Evolutionary conservation across 768 basidiomycete genomes (phyloP).

Genomic region (Mycena haematopus): DNA sequence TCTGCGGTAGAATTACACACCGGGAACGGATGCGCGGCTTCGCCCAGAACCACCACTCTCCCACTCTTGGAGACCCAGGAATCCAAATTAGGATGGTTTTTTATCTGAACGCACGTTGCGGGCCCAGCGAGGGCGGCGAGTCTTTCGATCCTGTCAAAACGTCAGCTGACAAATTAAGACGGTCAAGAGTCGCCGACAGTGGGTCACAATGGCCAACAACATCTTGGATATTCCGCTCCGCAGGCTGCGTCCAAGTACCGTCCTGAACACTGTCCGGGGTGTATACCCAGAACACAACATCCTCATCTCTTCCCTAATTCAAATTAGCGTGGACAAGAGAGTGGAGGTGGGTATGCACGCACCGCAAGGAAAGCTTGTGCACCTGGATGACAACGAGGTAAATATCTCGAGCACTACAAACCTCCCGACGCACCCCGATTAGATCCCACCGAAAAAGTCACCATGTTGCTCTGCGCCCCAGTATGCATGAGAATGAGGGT

Average conservation of each 20-base stretch:
- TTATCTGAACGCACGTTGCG: slow-evolving; percentile 7
- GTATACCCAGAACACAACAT: slow-evolving; percentile 12
- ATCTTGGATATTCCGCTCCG: background rate
- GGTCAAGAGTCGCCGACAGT: background rate
- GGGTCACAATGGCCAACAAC: slow-evolving; percentile 7
- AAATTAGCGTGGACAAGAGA: too few relatives aligned
- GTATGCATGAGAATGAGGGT: background rate
- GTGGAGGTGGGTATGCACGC: background rate
- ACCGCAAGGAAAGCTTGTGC: slow-evolving; percentile 5
- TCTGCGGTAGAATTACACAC: background rate
- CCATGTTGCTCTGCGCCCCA: background rate
- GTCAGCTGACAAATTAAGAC: background rate
- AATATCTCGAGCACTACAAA: background rate
- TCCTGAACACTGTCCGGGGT: slow-evolving; percentile 7
- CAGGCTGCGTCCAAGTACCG: background rate
- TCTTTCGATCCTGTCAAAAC: background rate
- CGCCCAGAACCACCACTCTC: slow-evolving; percentile 4
- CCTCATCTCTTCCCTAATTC: slow-evolving; percentile 4
- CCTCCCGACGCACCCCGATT: background rate
- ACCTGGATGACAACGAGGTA: background rate
- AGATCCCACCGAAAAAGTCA: slow-evolving; percentile 1
- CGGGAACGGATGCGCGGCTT: slow-evolving; percentile 24
- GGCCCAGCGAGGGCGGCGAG: slow-evolving; percentile 4
- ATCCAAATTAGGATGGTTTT: background rate
- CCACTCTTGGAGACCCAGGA: slow-evolving; percentile 25